Evolutionary conservation across 371 early-diverging fungal species (phyloP).

Genomic region (Mucor ambiguus): DNA sequence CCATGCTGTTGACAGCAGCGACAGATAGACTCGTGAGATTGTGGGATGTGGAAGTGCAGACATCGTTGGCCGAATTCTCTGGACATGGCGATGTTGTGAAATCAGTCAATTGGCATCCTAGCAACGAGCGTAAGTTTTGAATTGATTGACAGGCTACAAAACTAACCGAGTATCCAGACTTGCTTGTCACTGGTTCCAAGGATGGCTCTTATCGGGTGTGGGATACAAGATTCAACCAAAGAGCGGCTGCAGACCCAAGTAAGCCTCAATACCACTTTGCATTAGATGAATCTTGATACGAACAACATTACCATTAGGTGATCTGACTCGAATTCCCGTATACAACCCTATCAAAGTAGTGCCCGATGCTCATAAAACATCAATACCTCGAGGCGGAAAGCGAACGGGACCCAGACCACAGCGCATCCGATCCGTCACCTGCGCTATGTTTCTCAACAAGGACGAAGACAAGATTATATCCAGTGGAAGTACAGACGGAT

Average conservation of each 20-base stretch:
- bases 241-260: slow-evolving; percentile 7
- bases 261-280: neutral
- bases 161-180: slow-evolving; percentile 32
- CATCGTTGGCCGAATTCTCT: slow-evolving; percentile 42
- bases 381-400: slow-evolving; percentile 4
- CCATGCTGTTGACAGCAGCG: slow-evolving; percentile 55
- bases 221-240: slow-evolving; percentile 55
- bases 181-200: slow-evolving; percentile 61
- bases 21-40: slow-evolving; percentile 60
- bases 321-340: slow-evolving; percentile 17
- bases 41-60: slow-evolving; percentile 63
- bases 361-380: slow-evolving; percentile 23
- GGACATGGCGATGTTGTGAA: slow-evolving; percentile 63
- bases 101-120: slow-evolving; percentile 55
- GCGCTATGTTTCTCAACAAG: slow-evolving; percentile 48
- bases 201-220: slow-evolving; percentile 68
- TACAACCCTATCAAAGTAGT: slow-evolving; percentile 29
- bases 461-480: slow-evolving; percentile 48
- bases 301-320: neutral
- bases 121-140: slow-evolving; percentile 53
- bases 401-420: slow-evolving; percentile 5
- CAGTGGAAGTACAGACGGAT: slow-evolving; percentile 64
- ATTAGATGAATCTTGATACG: neutral
- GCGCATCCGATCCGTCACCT: slow-evolving; percentile 53
- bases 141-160: neutral